A percentile compares a stretch with the other conserved stretches of the same genome.
phyloP scores from a whole-genome alignment of 169 alveolate genomes.

The Theileria equi region DNA sequence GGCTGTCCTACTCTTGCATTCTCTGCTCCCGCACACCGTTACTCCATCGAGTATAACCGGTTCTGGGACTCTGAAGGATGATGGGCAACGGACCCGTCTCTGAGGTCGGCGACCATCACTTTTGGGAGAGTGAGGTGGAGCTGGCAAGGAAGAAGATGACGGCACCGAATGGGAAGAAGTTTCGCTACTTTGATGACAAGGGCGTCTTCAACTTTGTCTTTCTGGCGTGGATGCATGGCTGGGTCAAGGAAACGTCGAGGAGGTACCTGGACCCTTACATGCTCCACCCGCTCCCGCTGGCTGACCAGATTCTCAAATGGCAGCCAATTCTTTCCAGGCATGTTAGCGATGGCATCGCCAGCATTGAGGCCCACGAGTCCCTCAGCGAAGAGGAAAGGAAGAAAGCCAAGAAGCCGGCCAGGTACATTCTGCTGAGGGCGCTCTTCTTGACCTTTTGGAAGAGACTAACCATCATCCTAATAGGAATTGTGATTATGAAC shows the following conservation, averaged over 20 bases:
- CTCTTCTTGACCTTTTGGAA: conserved; percentile 29
- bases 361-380: conserved; percentile 15
- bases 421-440: conserved; percentile 16
- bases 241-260: conserved; percentile 23
- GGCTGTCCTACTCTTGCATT: too few relatives aligned
- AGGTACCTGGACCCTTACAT: conserved; percentile 6
- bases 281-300: conserved; percentile 36
- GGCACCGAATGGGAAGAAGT: too few relatives aligned
- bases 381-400: not conserved
- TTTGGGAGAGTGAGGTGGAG: conserved; percentile 27
- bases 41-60: too few relatives aligned
- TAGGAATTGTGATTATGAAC: conserved; percentile 17
- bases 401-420: not conserved
- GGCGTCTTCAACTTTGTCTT: conserved; percentile 27
- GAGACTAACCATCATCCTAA: conserved; percentile 3
- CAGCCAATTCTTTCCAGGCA: conserved; percentile 57
- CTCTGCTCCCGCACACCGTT: too few relatives aligned
- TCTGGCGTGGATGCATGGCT: conserved; percentile 23
- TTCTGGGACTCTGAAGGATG: too few relatives aligned
- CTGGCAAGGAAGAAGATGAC: too few relatives aligned
- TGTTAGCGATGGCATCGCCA: conserved; percentile 48
- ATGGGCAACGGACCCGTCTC: too few relatives aligned
- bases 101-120: not conserved
- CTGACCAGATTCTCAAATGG: conserved; percentile 46
- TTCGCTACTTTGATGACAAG: conserved; percentile 6